Base-by-base conservation (phyloP, 768 basidiomycete genomes). In the Boletus rex-veris region DNA sequence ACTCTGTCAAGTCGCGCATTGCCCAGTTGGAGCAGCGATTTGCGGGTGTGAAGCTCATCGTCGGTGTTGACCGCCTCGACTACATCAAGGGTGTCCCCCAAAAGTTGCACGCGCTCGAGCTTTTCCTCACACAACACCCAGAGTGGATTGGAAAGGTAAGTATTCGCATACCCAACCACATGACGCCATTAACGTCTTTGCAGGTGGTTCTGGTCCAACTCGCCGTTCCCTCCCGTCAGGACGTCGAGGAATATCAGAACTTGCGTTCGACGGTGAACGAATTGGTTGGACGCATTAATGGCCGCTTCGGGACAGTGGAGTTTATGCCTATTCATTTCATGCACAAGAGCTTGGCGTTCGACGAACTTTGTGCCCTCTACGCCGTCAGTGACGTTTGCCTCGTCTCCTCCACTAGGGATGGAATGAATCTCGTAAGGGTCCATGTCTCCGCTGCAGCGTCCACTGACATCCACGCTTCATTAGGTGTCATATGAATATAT, bases 51-150 rank as follows among this genome's bases (percentile, higher is more conserved):
- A 98, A 98, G 73, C 87, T 99, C 64, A 97, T 99, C 68, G 93
- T 98, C 59, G 97, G 97, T 47, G 97, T 99, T 26, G 97, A 99
- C 71, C 87, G 97, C 42, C 80, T 99, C 50, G 97, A 99, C 70
- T 99, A 99, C 74, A 98, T 99, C 85, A 99, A 99, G 79, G 97
- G 97, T 65, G 93, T 99, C 33, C 97, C 97, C 2, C 97, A 99
- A 71, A 99, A 99, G 73, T 74, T 99, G 45, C 93, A 98, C 67
- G 95, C 92, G 0, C 82, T 99, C 53, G 97, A 99, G 67, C 82
- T 96, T 40, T 99, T 99, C 82, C 80, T 99, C 31, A 84, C 88
- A 18, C 95, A 98, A 61, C 96, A 99, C 69, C 97, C 97, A 5
- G 97, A 99, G 73, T 98, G 95, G 95, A 92, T 98, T 63, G 97